Evolutionary conservation across 257 asterid genomes (phyloP), one percentile per base, ranked within the genome.

Genomic region (Petunia axillaris): DNA sequence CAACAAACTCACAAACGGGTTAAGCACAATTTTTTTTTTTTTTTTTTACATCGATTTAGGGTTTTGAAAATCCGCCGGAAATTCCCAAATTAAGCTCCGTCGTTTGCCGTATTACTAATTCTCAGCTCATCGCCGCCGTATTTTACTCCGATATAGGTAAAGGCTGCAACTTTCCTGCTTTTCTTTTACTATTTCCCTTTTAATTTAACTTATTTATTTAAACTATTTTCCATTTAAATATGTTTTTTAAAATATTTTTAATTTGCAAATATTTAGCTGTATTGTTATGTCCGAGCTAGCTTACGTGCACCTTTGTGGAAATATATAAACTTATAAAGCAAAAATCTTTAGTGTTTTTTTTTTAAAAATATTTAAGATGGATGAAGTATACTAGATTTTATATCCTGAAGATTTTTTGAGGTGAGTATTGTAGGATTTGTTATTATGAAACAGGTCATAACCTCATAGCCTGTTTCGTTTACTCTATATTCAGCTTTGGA

Each of bases 31-130:
- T 48, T 25, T 48, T 44, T 2, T 3, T 60, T 48, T 71, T 25
- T 35, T 1, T 2, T 6, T 48, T 25, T 25, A 37, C 11, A 35
- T 71, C 60, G 3, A 11, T 10, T 38, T 71, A 71, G 77, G 77
- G 44, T 71, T 71, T 71, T 0, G 44, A 50, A 11, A 71, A 68
- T 68, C 16, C 9, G 7, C 40, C 16, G 57, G 76, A 25, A 70
- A 70, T 70, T 52, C 59, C 59, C 59, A 70, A 46, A 70, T 70
- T 41, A 70, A 70, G 39, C 59, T 25, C 77, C 59, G 59, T 13
- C 25, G n/a, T 3, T 4, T 25, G 2, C 41, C 41, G 9, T 16
- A 43, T 70, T 68, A 68, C 58, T 16, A 58, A 44, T 44, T 2
- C 5, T 70, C 60, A 2, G 77, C 60, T 35, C 35, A 71, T 35